Percentiles rank a stretch among this genome's conserved stretches.
phyloP scores from a whole-genome alignment of 129 eudicot genomes.

The Ambrosia trifida region DNA sequence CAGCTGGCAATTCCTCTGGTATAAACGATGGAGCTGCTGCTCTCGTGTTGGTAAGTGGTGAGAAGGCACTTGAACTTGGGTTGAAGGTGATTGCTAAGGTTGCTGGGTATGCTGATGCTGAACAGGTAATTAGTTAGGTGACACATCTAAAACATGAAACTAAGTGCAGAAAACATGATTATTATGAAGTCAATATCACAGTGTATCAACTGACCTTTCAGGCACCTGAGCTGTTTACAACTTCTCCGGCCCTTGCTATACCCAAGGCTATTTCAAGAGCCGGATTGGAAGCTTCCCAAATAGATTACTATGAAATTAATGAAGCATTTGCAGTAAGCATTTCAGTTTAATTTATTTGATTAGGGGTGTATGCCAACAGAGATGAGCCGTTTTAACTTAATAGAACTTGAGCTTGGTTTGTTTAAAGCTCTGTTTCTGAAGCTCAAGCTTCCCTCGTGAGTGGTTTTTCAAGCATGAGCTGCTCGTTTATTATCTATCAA shows the following conservation, averaged over 20 bases:
- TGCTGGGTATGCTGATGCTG: constrained; percentile 88
- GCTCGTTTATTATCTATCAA: too few species aligned
- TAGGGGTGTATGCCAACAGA: too few species aligned
- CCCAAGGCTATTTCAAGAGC: constrained; percentile 86
- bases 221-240: constrained; percentile 86
- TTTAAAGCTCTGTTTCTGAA: too few species aligned
- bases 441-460: too few species aligned
- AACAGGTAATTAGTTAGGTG: constrained; percentile 54
- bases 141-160: neutral
- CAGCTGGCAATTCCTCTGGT: constrained; percentile 95
- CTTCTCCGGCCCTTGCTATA: constrained; percentile 87
- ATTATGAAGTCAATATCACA: neutral
- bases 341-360: constrained; percentile 1
- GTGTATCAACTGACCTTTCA: constrained; percentile 31
- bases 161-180: neutral
- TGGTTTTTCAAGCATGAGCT: too few species aligned
- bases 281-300: constrained; percentile 75
- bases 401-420: too few species aligned
- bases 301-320: constrained; percentile 83
- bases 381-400: too few species aligned
- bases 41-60: constrained; percentile 78
- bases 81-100: constrained; percentile 69
- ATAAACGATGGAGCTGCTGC: constrained; percentile 96
- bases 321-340: constrained; percentile 86
- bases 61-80: constrained; percentile 74